Evolutionary conservation across 345 rosid species (phyloP).

Genomic region (Hibiscus syriacus): DNA sequence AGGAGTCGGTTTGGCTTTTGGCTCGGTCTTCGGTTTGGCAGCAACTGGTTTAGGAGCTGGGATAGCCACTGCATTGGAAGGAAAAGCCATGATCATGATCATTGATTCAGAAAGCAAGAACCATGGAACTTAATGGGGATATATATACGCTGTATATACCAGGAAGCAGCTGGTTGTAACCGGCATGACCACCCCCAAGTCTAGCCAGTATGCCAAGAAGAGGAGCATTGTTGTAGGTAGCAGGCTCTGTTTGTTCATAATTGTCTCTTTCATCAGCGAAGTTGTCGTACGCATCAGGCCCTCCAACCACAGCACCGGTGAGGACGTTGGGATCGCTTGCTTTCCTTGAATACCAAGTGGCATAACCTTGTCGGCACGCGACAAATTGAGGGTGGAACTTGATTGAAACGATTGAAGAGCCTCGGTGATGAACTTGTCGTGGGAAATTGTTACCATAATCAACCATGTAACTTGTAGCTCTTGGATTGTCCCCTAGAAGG

Average conservation of each 20-base stretch:
- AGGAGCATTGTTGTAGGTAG: conserved; percentile 99
- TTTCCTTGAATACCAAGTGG: conserved; percentile 75
- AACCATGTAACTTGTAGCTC: conserved; percentile 95
- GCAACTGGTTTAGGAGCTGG: conserved; percentile 44
- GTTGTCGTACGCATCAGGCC: conserved; percentile 91
- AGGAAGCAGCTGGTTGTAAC: conserved; percentile 86
- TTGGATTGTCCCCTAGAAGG: conserved; percentile 94
- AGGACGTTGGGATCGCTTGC: conserved; percentile 83
- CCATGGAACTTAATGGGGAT: background rate
- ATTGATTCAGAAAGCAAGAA: background rate
- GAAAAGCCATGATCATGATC: background rate
- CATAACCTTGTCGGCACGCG: conserved; percentile 91
- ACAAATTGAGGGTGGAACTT: conserved; percentile 62
- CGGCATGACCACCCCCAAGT: conserved; percentile 52
- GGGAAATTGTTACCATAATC: conserved; percentile 96
- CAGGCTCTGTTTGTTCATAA: conserved; percentile 97
- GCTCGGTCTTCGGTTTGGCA: conserved; percentile 35
- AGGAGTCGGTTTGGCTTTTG: conserved; percentile 48
- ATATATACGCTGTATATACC: conserved; percentile 37
- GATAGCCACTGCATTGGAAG: conserved; percentile 32
- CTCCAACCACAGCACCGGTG: conserved; percentile 86
- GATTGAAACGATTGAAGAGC: conserved; percentile 76
- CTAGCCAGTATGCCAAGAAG: conserved; percentile 84
- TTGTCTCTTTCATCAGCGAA: conserved; percentile 92
- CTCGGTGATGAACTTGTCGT: conserved; percentile 84